Evolutionary conservation across 768 basidiomycete genomes (phyloP).

Genomic region (Podaxis sp.): DNA sequence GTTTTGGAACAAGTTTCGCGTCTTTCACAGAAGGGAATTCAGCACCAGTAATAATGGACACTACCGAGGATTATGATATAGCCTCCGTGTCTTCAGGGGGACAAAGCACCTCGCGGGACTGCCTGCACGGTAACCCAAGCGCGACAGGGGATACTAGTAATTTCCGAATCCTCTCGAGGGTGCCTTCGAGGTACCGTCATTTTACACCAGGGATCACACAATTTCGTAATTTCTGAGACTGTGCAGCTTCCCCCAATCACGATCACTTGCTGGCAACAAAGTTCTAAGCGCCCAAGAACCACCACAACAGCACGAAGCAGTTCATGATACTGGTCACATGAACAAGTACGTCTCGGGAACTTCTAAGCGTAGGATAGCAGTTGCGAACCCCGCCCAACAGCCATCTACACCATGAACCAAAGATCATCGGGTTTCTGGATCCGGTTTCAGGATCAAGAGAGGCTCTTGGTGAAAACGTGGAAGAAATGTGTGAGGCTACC

Average conservation of each 20-base stretch:
- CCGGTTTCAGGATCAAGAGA: not conserved
- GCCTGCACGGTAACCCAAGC: not conserved
- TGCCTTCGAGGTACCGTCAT: not conserved
- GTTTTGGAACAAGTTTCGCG: not conserved
- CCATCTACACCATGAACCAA: no score
- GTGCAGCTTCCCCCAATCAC: not conserved
- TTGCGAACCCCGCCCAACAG: not conserved
- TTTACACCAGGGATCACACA: not conserved
- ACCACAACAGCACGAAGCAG: not conserved
- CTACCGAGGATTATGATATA: not conserved
- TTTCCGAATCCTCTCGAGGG: not conserved
- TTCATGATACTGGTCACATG: not conserved
- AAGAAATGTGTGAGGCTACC: not conserved
- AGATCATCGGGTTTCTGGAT: not conserved
- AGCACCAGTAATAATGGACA: not conserved
- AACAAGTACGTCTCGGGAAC: not conserved
- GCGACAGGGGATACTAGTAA: not conserved
- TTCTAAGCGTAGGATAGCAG: not conserved
- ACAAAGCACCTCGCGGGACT: not conserved
- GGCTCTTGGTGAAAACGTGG: conserved; percentile 3
- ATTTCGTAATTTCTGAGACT: not conserved
- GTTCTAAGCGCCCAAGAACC: not conserved
- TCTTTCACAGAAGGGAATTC: conserved; percentile 1
- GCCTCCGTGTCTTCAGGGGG: conserved; percentile 1
- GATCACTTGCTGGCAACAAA: not conserved